Evolutionary conservation across 495 filamentous ascomycete species (phyloP).

Genomic region (Pseudomonodictys pantanalensis): DNA sequence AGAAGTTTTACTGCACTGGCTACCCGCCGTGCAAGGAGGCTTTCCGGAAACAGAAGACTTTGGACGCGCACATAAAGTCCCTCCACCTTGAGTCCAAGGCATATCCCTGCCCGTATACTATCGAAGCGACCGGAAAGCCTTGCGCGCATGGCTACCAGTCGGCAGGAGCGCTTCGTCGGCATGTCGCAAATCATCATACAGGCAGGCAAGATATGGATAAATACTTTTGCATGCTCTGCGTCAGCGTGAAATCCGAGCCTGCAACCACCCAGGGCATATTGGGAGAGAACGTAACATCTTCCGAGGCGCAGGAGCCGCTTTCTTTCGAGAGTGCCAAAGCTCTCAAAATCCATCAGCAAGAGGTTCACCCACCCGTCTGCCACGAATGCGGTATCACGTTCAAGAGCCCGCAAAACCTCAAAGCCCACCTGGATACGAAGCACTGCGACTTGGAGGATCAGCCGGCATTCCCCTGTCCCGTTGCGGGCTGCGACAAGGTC

Average conservation of each 20-base stretch:
- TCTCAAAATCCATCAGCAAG: constrained; percentile 67
- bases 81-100: constrained; percentile 68
- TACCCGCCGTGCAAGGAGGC: constrained; percentile 70
- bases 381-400: constrained; percentile 65
- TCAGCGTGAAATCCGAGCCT: constrained; percentile 29
- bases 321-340: constrained; percentile 69
- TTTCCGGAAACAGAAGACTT: constrained; percentile 85
- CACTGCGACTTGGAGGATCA: constrained; percentile 47
- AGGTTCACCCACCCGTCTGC: constrained; percentile 72
- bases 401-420: constrained; percentile 55
- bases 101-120: constrained; percentile 60
- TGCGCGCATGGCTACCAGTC: constrained; percentile 73
- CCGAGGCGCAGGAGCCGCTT: constrained; percentile 37
- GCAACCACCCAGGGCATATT: constrained; percentile 27
- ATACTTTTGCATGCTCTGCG: constrained; percentile 72
- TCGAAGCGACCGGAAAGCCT: constrained; percentile 53
- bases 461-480: constrained; percentile 57
- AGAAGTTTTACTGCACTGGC: constrained; percentile 56
- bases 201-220: constrained; percentile 46
- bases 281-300: neutral
- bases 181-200: constrained; percentile 69
- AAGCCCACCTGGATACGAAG: constrained; percentile 49
- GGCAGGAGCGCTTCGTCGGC: constrained; percentile 62
- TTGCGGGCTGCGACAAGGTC: constrained; percentile 61
- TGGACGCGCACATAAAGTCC: constrained; percentile 74